Evolutionary conservation across 1,284 basidiomycete genomes (phyloP).

Genomic region (Nidula niveotomentosa): DNA sequence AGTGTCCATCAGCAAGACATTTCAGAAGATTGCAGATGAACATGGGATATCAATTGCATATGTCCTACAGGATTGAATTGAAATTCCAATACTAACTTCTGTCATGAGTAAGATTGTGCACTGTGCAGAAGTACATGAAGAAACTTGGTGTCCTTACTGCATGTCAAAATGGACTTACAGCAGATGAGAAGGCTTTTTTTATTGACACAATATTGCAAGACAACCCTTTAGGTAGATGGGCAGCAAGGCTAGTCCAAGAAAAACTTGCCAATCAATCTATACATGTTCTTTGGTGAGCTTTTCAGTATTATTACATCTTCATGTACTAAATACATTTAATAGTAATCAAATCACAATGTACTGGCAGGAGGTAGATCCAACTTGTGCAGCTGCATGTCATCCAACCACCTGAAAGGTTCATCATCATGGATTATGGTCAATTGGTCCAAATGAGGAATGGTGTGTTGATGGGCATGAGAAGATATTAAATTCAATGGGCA

Average conservation of each 20-base stretch:
- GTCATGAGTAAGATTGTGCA: not conserved
- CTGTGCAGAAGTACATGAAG: not conserved
- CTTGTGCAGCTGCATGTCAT: conserved; percentile 10
- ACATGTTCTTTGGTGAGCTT: conserved; percentile 13
- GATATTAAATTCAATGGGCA: conserved; percentile 19
- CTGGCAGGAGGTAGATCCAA: conserved; percentile 6
- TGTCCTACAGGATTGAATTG: not conserved
- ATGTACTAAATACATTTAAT: not conserved
- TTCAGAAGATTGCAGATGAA: conserved; percentile 5
- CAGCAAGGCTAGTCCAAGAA: no score
- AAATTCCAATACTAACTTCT: conserved; percentile 4
- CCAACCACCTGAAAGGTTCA: conserved; percentile 17
- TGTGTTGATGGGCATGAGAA: conserved; percentile 26
- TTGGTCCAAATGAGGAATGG: conserved; percentile 26
- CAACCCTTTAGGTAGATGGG: not conserved
- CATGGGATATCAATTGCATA: not conserved
- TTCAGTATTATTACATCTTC: not conserved
- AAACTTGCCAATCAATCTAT: conserved; percentile 12
- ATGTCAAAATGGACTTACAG: not conserved
- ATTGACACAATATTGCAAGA: not conserved
- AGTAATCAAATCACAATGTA: conserved; percentile 12
- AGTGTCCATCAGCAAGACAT: conserved; percentile 10
- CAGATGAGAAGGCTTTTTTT: not conserved
- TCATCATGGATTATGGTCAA: conserved; percentile 13
- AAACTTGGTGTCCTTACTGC: no score